Base-by-base conservation (phyloP, 2,329 filamentous ascomycete species). In the Teratosphaeria epicoccoides region DNA sequence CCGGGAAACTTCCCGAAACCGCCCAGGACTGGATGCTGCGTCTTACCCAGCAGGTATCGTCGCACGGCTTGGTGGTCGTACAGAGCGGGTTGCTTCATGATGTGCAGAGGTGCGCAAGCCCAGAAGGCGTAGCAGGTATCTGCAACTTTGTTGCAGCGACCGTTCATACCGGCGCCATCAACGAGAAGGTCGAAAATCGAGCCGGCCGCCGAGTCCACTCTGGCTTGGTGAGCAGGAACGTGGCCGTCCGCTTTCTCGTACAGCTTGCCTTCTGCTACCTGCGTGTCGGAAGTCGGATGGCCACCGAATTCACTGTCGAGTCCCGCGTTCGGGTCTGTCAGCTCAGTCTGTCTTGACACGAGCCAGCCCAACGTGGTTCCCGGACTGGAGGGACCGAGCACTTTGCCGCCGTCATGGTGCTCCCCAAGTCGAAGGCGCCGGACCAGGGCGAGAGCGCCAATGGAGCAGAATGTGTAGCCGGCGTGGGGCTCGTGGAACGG, bases 121-220 rank as follows among this genome's bases (percentile, higher is more conserved):
- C 93, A 98, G 76, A 91, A 98, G 22, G 82, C 85, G 68, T 98
- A 98, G 71, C 93, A 98, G 0, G 93, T 97, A 70, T 98, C 93
- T 9, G 87, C 86, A 46, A 84, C 78, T 69, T 98, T 98, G 72
- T 95, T 96, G 66, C 81, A 83, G 47, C 93, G 82, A 24, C 93
- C 93, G 63, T 94, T 95, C 71, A 94, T 89, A 9, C 90, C 93
- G 1, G 88, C 60, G 12, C 54, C 45, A 25, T 56, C 14, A 50
- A 45, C 9, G 47, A 49, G 49, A 22, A 33, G 22, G 14, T 51
- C 17, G 57, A 59, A 12, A 57, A 60, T 47, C 59, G 57, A 40
- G 57, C 58, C 4, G 60, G 60, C 20, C 53, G 57, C 56, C 63
- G 62, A 46, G 61, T 61, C 10, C n/a, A 40, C n/a, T 9, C 33